phyloP scores from a whole-genome alignment of 805 yeast species.

The Debaryomyces tyrocola region DNA sequence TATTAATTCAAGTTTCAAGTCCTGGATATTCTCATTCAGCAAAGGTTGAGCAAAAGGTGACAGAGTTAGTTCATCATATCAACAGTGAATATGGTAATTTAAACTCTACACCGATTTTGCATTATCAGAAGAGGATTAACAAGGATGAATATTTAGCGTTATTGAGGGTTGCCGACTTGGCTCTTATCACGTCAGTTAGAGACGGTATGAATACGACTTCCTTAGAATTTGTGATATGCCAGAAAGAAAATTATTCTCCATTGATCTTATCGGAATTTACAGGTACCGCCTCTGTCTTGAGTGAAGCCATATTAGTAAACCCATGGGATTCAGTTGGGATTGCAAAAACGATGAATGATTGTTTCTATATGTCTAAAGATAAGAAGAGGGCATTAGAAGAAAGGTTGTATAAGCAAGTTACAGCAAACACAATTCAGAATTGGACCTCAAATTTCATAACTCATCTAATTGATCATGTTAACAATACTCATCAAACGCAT shows the following conservation, averaged over 20 bases:
- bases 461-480: conserved; percentile 44
- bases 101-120: conserved; percentile 84
- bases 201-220: conserved; percentile 98
- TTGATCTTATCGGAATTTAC: conserved; percentile 89
- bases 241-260: conserved; percentile 70
- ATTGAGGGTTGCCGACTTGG: conserved; percentile 84
- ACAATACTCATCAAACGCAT: conserved; percentile 44
- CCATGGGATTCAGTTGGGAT: conserved; percentile 98
- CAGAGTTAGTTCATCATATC: conserved; percentile 78
- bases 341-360: conserved; percentile 75
- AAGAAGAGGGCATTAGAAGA: conserved; percentile 48
- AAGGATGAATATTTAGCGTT: conserved; percentile 88
- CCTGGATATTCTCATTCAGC: conserved; percentile 65
- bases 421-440: conserved; percentile 68
- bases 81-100: conserved; percentile 83
- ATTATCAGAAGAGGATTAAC: conserved; percentile 85
- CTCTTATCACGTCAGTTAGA: conserved; percentile 84
- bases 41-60: conserved; percentile 75
- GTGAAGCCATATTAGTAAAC: conserved; percentile 78
- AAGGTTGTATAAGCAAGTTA: conserved; percentile 62
- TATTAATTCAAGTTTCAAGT: conserved; percentile 86
- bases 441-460: conserved; percentile 73
- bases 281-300: conserved; percentile 74
- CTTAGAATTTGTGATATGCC: conserved; percentile 86
- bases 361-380: conserved; percentile 54